Evolutionary conservation across 176 grass and related monocot genomes (phyloP).

Genomic region (Melocanna baccifera): DNA sequence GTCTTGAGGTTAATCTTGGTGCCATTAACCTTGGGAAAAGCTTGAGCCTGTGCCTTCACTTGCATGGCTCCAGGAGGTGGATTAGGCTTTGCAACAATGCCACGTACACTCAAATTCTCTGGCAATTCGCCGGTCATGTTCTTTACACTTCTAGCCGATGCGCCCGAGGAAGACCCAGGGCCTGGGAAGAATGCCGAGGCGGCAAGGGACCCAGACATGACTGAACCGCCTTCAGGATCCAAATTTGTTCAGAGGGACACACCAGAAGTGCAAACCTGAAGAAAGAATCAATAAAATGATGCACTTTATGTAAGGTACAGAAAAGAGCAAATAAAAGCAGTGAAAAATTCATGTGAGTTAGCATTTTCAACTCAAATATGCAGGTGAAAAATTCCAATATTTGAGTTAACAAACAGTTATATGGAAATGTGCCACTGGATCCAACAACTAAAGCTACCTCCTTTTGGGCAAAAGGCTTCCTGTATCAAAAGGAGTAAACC

Average conservation of each 20-base stretch:
- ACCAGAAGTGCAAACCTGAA: slow-evolving; percentile 21
- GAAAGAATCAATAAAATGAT: not conserved
- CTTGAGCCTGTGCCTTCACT: slow-evolving; percentile 71
- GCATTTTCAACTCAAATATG: not conserved
- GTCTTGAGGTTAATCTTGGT: slow-evolving; percentile 60
- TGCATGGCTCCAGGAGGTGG: slow-evolving; percentile 43
- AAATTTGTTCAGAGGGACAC: not conserved
- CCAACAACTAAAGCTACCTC: not conserved
- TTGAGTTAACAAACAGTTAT: not conserved
- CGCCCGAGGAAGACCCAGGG: slow-evolving; percentile 28
- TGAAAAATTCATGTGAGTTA: too few relatives aligned
- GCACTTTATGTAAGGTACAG: too few relatives aligned
- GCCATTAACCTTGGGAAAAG: slow-evolving; percentile 85
- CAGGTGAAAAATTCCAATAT: not conserved
- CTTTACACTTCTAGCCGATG: slow-evolving; percentile 45
- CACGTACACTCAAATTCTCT: slow-evolving; percentile 62
- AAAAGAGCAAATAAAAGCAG: too few relatives aligned
- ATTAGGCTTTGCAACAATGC: slow-evolving; percentile 62
- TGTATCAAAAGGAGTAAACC: not conserved
- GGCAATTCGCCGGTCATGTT: slow-evolving; percentile 41
- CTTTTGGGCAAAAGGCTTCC: not conserved
- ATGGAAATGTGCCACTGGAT: slow-evolving; percentile 18
- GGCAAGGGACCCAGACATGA: slow-evolving; percentile 58
- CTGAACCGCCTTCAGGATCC: slow-evolving; percentile 1
- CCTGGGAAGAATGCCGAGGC: slow-evolving; percentile 63